These are phyloP conservation scores for Fraxinus angustifolia DNA, from an alignment of 305 asterid species.

Conservation along the genomic window DNA sequence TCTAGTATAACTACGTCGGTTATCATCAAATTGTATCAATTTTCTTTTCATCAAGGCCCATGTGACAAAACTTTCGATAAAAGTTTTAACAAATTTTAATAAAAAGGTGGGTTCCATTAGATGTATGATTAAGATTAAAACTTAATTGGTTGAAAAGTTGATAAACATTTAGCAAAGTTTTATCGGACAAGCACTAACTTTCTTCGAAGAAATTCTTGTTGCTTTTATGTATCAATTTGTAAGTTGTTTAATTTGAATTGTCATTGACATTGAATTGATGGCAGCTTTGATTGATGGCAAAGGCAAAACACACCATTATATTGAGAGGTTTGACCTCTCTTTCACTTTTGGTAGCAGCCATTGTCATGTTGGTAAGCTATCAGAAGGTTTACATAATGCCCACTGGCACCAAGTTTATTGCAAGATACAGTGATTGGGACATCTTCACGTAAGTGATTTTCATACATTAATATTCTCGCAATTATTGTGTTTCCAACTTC, in stretches of 20 bases:
- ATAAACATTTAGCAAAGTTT: background rate
- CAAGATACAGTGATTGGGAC: background rate
- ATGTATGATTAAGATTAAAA: background rate
- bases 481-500: background rate
- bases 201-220: background rate
- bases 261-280: background rate
- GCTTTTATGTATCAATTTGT: background rate
- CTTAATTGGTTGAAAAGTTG: background rate
- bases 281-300: slow-evolving; percentile 2
- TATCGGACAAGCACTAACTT: background rate
- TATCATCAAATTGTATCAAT: background rate
- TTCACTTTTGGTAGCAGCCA: background rate
- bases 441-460: background rate
- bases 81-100: background rate
- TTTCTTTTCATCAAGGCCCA: background rate
- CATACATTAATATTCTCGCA: background rate
- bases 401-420: background rate
- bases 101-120: background rate
- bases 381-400: background rate
- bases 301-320: background rate
- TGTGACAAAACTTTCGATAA: background rate
- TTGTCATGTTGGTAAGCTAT: slow-evolving; percentile 11
- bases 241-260: background rate
- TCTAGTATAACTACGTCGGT: background rate
- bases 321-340: background rate